Evolutionary conservation across 129 eudicot species (phyloP).

Genomic region (Sambucus nigra): DNA sequence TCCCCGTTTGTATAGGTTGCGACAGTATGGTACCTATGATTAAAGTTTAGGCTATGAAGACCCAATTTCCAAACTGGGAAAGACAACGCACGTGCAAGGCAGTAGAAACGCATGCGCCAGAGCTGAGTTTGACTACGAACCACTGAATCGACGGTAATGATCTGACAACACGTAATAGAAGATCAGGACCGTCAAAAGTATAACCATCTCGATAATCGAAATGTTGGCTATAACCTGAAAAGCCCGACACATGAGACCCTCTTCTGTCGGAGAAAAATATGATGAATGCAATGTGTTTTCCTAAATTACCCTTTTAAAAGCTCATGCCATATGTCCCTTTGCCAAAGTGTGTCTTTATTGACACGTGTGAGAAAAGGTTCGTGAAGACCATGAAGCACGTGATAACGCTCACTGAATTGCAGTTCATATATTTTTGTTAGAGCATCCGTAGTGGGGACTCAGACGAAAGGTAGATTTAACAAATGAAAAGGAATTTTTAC

Average conservation of each 20-base stretch:
- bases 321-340: neutral
- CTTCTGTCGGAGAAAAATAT: neutral
- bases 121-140: too few species aligned
- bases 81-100: neutral
- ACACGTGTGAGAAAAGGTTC: neutral
- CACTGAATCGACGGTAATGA: too few species aligned
- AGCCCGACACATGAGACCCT: conserved; percentile 5
- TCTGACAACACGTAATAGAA: too few species aligned
- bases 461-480: too few species aligned
- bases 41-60: neutral
- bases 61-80: too few species aligned
- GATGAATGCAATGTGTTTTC: neutral
- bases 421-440: too few species aligned
- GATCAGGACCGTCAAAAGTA: neutral
- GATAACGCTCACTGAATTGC: neutral
- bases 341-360: neutral
- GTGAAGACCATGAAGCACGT: neutral
- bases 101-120: neutral
- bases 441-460: too few species aligned
- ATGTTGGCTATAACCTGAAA: conserved; percentile 3
- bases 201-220: neutral
- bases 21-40: too few species aligned
- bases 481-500: too few species aligned
- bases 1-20: too few species aligned
- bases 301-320: too few species aligned